Evolutionary conservation across 176 grass and related monocot species (phyloP), one percentile per base, ranked within the genome.

Genomic region (Oryza australiensis): DNA sequence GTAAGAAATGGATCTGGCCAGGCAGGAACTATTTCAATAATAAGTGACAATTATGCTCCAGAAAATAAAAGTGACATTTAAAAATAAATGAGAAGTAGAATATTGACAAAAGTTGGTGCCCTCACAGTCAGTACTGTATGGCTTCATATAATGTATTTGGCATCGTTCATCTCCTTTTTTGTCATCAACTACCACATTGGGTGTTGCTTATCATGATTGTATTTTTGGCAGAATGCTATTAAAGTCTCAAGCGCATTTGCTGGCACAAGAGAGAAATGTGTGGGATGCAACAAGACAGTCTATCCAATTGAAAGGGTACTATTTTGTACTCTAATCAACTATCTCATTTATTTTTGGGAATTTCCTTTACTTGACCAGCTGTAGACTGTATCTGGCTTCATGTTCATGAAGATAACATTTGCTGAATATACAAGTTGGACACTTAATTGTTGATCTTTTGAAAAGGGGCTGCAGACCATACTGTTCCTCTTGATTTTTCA

Each of bases 271-370:
- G 96, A 99, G 80, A 99, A 94, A 78, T 99, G 96, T 72, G 77
- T 94, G 85, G 96, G 89, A 84, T 99, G 96, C 87, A 85, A 28
- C 57, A 99, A 87, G 90, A 99, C 93, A 15, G 96, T 92, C 35
- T 99, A 99, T 75, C 96, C 96, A 53, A 99, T 86, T 51, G 96
- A 99, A 77, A 95, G 96, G 89, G 96, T 95, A 95, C 66, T 74
- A 35, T 76, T 72, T 73, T 49, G 66, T 75, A 80, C 74, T 75
- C 40, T 84, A 65, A 35, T 34, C 40, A 63, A 62, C 33, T 68
- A 22, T 68, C 55, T 75, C 77, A 15, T 37, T 77, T 34, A 76
- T 59, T 78, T 43, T 73, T 43, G 37, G 16, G 29, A 72, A 9
- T 37, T 74, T 80, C 26, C 62, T 83, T 84, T 65, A 29, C 22